These are phyloP conservation scores for Bimuria novae-zelandiae DNA, from an alignment of 2,329 filamentous ascomycete species.

Conservation along the genomic window DNA sequence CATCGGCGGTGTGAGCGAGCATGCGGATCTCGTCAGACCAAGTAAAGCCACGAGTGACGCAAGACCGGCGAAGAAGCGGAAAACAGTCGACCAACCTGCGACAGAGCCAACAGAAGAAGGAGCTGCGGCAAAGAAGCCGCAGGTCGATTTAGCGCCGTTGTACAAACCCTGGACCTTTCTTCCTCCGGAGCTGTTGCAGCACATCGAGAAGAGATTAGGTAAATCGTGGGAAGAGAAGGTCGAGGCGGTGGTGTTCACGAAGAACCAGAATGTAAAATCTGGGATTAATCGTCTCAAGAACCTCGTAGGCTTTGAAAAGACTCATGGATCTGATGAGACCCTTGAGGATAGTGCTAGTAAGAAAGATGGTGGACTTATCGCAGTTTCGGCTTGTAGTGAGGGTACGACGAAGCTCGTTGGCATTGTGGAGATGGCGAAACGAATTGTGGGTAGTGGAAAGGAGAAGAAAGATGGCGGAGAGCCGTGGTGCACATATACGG, in stretches of 20 bases:
- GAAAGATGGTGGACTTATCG: conserved; percentile 3
- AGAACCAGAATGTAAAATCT: conserved; percentile 19
- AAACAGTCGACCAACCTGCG: background rate
- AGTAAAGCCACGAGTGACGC: background rate
- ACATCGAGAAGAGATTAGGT: background rate
- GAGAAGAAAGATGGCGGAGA: background rate
- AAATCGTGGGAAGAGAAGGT: background rate
- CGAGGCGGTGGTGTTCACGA: conserved; percentile 13
- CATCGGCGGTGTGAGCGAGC: conserved; percentile 5
- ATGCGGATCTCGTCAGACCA: background rate
- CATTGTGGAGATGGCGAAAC: conserved; percentile 18
- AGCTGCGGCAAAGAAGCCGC: background rate
- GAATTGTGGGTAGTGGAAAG: conserved; percentile 7
- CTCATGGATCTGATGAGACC: background rate
- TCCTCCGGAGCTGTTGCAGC: conserved; percentile 4
- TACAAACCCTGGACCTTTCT: conserved; percentile 18
- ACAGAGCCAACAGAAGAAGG: background rate
- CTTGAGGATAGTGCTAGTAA: background rate
- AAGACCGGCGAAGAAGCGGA: background rate
- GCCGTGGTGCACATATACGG: conserved; percentile 21
- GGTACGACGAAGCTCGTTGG: conserved; percentile 18
- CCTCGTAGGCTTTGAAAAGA: conserved; percentile 7
- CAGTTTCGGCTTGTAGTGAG: conserved; percentile 17
- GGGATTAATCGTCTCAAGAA: conserved; percentile 16
- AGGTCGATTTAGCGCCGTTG: conserved; percentile 11